phyloP scores from a whole-genome alignment of 1,139 yeast genomes.

The Pichia sp. region DNA sequence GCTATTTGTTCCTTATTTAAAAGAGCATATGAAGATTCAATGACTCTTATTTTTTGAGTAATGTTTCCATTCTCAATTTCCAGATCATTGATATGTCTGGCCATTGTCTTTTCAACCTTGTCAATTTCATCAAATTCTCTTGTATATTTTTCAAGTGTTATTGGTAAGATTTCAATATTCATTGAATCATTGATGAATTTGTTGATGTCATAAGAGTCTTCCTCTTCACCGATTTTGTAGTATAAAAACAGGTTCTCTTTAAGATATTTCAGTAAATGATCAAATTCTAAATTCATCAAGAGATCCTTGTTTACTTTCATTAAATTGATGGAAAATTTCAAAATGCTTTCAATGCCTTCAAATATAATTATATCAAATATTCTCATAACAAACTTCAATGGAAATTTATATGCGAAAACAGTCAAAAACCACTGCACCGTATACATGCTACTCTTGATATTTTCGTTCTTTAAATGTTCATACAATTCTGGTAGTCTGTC shows the following conservation, averaged over 20 bases:
- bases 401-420: conserved; percentile 88
- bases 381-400: conserved; percentile 71
- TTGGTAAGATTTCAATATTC: conserved; percentile 62
- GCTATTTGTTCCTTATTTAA: conserved; percentile 76
- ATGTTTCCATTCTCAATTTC: conserved; percentile 62
- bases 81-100: conserved; percentile 60
- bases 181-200: conserved; percentile 76
- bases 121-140: conserved; percentile 71
- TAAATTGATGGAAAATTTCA: conserved; percentile 73
- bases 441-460: conserved; percentile 86
- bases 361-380: conserved; percentile 80
- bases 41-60: conserved; percentile 62
- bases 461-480: conserved; percentile 73
- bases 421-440: conserved; percentile 96
- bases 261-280: conserved; percentile 62
- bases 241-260: conserved; percentile 72
- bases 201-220: conserved; percentile 48
- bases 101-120: conserved; percentile 56
- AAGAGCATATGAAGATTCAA: conserved; percentile 62
- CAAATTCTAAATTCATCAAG: conserved; percentile 60
- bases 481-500: conserved; percentile 58
- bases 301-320: conserved; percentile 58
- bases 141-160: conserved; percentile 58
- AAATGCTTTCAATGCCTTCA: conserved; percentile 79
- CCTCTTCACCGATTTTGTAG: conserved; percentile 29